Evolutionary conservation across 129 eudicot species (phyloP).

Genomic region (Flaveria ramosissima): DNA sequence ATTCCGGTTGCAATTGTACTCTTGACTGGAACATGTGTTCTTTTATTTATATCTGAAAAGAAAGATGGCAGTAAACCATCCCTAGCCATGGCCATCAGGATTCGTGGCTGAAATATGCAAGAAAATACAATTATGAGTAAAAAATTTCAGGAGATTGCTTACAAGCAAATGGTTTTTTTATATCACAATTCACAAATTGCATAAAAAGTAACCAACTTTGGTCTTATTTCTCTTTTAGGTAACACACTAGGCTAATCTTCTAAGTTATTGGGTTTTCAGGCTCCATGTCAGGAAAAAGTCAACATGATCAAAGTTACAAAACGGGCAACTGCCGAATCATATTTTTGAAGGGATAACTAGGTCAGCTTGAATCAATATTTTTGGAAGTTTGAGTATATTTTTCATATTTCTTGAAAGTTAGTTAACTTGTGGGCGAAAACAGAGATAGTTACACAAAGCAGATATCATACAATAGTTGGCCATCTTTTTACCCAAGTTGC

Average conservation of each 20-base stretch:
- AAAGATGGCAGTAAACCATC: conserved; percentile 69
- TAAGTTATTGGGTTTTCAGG: not conserved
- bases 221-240: not conserved
- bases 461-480: not conserved
- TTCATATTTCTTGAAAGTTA: too few species aligned
- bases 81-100: conserved; percentile 76
- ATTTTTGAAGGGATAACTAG: not conserved
- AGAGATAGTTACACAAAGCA: not conserved
- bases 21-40: conserved; percentile 63
- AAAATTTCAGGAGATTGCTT: not conserved
- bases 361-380: not conserved
- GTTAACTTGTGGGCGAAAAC: too few species aligned
- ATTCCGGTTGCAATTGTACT: conserved; percentile 61
- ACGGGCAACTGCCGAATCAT: not conserved
- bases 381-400: not conserved
- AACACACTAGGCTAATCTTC: not conserved
- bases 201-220: conserved; percentile 7
- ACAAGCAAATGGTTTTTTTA: conserved; percentile 3
- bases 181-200: not conserved
- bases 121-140: conserved; percentile 10
- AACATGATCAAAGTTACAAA: conserved; percentile 11
- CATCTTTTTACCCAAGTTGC: not conserved
- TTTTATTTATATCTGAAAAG: conserved; percentile 59
- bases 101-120: conserved; percentile 58
- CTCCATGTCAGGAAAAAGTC: not conserved